Evolutionary conservation across 108 stramenopile species (phyloP), one percentile per base, ranked within the genome.

Genomic region (Stephanodiscus triporus): DNA sequence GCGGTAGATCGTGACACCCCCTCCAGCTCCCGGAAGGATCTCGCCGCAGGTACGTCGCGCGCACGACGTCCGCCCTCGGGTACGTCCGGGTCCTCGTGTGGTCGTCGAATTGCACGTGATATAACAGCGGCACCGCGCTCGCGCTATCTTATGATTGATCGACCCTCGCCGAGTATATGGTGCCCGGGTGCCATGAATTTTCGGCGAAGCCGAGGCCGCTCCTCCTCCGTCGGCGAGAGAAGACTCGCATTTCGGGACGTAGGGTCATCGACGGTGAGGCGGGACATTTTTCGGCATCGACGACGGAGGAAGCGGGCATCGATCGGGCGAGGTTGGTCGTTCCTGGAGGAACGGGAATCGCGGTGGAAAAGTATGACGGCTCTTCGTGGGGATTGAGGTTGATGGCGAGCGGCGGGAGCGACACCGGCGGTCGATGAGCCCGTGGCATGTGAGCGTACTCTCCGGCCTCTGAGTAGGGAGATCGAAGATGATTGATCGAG

Each of bases 161-260:
- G 11, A 73, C 50, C 37, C 64, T 65, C 20, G 69, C 68, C 43
- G 68, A 63, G 36, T 70, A 55, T 0, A 77, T 70, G 43, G 53
- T 45, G 40, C 68, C 76, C 4, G 42, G 53, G 10, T 13, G 30
- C 68, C 68, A 77, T 7, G 32, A 34, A 4, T 34, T 34, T 5
- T 32, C 38, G 26, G 2, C 48, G 19, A 30, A n/a, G 38, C 6
- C 48, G 19, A 30, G 26, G 38, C 55, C 49, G 11, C 24, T 47
- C 27, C 14, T 23, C n/a, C n/a, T n/a, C n/a, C n/a, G n/a, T n/a
- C n/a, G n/a, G 19, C 68, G 68, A 22, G 76, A 61, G 37, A 70
- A 77, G 22, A 77, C 68, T 14, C 69, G 58, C 76, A 77, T 77
- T 0, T 68, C 76, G 42, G 68, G 63, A 11, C 55, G 62, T 2